phyloP scores from a whole-genome alignment of 768 basidiomycete genomes.

The Russula sp. region DNA sequence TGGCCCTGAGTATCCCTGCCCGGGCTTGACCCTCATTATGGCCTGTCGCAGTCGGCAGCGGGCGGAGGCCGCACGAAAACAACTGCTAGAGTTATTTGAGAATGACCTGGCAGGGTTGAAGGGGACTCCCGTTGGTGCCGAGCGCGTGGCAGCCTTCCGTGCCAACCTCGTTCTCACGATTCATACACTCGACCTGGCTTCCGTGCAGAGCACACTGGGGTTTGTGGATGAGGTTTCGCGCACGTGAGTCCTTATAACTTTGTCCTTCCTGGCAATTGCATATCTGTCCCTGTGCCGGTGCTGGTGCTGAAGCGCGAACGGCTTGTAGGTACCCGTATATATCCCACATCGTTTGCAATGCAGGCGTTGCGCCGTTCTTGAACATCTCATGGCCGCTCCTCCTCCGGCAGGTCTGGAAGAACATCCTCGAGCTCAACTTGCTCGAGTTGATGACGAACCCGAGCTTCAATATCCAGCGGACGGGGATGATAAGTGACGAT shows the following conservation, averaged over 20 bases:
- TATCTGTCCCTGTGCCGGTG: too few species aligned
- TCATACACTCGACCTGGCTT: constrained; percentile 56
- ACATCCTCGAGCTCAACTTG: constrained; percentile 26
- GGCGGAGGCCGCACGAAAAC: constrained; percentile 53
- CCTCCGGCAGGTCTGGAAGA: constrained; percentile 39
- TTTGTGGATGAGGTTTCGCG: constrained; percentile 49
- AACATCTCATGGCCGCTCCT: constrained; percentile 44
- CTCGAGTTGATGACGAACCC: constrained; percentile 48
- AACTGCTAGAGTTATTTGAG: constrained; percentile 50
- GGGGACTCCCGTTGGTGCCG: constrained; percentile 35
- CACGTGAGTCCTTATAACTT: constrained; percentile 37
- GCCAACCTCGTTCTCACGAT: constrained; percentile 54
- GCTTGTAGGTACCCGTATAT: constrained; percentile 68
- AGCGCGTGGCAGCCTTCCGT: constrained; percentile 50
- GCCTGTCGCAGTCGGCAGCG: constrained; percentile 66
- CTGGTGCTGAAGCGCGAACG: background rate
- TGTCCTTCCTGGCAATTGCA: background rate
- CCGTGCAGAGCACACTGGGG: constrained; percentile 49
- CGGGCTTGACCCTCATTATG: constrained; percentile 67
- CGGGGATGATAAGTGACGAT: constrained; percentile 55
- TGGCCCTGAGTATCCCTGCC: constrained; percentile 29
- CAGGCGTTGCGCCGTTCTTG: constrained; percentile 57
- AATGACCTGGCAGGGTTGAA: constrained; percentile 38
- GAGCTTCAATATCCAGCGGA: constrained; percentile 47
- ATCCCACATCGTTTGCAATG: constrained; percentile 76